These are phyloP conservation scores for Juncus effusus DNA, from an alignment of 176 grass and related monocot species.

Conservation along the genomic window DNA sequence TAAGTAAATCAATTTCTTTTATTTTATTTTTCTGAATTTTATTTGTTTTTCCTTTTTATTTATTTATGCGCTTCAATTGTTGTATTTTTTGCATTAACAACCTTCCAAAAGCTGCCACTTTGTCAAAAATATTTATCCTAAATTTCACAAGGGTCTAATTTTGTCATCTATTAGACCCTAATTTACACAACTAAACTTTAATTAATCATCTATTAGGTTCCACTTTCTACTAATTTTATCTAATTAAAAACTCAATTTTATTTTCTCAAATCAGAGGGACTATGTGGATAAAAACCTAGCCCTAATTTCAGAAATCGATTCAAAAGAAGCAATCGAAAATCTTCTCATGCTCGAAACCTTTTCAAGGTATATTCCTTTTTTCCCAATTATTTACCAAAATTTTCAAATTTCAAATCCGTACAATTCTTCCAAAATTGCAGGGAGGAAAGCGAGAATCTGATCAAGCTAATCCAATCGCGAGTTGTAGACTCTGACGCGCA, in stretches of 20 bases:
- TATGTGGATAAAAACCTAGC: constrained; percentile 47
- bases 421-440: constrained; percentile 40
- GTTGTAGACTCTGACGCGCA: constrained; percentile 54
- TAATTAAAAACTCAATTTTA: not conserved
- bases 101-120: not conserved
- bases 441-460: constrained; percentile 54
- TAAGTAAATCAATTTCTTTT: constrained; percentile 12
- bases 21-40: not conserved
- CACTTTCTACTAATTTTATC: not conserved
- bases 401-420: constrained; percentile 18
- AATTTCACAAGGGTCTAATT: too few relatives aligned
- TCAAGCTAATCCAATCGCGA: constrained; percentile 78
- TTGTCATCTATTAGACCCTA: too few relatives aligned
- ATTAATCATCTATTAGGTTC: not conserved
- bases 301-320: constrained; percentile 65
- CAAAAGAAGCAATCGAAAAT: constrained; percentile 72
- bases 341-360: constrained; percentile 77
- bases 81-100: constrained; percentile 2
- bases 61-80: not conserved
- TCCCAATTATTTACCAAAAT: not conserved
- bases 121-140: not conserved
- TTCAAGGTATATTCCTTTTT: constrained; percentile 60
- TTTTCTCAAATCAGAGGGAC: constrained; percentile 29
- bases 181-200: too few relatives aligned
- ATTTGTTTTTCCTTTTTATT: not conserved